Evolutionary conservation across 1,139 yeast genomes (phyloP).

Genomic region (Arxiozyma slooffiae): DNA sequence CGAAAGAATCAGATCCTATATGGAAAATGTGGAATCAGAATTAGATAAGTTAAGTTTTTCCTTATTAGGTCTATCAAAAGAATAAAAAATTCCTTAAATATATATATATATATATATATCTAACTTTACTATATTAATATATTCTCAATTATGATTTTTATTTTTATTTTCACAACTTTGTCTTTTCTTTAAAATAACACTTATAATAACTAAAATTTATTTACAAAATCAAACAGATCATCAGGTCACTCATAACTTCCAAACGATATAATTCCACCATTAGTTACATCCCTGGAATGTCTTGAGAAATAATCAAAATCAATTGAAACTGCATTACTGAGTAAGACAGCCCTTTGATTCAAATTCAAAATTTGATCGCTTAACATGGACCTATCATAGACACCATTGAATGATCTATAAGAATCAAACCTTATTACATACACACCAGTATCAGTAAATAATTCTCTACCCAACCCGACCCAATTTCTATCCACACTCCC

Average conservation of each 20-base stretch:
- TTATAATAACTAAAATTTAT: not conserved
- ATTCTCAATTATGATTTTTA: not conserved
- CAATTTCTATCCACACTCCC: conserved; percentile 85
- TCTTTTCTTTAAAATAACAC: not conserved
- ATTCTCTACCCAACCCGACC: conserved; percentile 88
- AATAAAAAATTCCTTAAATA: conserved; percentile 37
- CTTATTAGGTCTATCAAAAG: conserved; percentile 57
- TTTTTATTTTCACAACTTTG: no score
- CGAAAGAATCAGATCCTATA: conserved; percentile 54
- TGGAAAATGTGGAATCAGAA: conserved; percentile 47
- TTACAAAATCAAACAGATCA: not conserved
- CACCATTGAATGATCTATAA: conserved; percentile 30
- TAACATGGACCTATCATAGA: conserved; percentile 19
- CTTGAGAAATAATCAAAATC: conserved; percentile 93
- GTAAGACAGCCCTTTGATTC: conserved; percentile 75
- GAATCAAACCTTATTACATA: conserved; percentile 82
- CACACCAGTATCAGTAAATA: conserved; percentile 90
- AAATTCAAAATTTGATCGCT: conserved; percentile 39
- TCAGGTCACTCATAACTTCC: conserved; percentile 24
- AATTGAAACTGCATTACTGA: conserved; percentile 81
- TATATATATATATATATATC: conserved; percentile 1
- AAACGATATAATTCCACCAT: conserved; percentile 32
- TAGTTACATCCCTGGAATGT: conserved; percentile 52
- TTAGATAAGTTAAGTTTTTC: conserved; percentile 54
- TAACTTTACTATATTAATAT: not conserved